phyloP scores from a whole-genome alignment of 2,329 filamentous ascomycete genomes.

The Orbilia javanica region DNA sequence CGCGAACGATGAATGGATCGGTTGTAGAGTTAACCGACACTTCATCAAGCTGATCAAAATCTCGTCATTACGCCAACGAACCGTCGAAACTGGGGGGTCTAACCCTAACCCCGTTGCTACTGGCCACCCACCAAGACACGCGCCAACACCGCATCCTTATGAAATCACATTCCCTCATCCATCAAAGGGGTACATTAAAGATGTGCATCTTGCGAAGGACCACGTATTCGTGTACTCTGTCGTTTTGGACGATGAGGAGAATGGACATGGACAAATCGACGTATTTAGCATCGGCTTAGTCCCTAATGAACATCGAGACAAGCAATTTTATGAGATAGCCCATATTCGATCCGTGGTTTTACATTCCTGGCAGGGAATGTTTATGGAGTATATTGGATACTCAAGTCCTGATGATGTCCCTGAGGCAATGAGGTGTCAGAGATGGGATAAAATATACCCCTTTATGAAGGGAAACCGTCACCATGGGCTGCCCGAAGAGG shows the following conservation, averaged over 20 bases:
- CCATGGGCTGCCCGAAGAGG: slow-evolving; percentile 53
- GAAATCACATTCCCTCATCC: slow-evolving; percentile 52
- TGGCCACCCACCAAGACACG: neutral
- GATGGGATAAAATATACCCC: slow-evolving; percentile 58
- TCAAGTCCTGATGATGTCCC: slow-evolving; percentile 28
- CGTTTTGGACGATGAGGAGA: slow-evolving; percentile 29
- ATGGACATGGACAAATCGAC: slow-evolving; percentile 44
- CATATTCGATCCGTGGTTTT: slow-evolving; percentile 45
- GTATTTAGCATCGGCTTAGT: slow-evolving; percentile 54
- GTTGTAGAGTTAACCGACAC: slow-evolving; percentile 46
- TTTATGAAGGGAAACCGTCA: slow-evolving; percentile 47
- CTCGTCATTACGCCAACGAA: slow-evolving; percentile 27
- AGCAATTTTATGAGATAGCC: slow-evolving; percentile 49
- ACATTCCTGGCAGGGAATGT: slow-evolving; percentile 54
- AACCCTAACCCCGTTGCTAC: neutral
- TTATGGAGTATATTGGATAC: slow-evolving; percentile 56
- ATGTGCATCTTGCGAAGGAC: slow-evolving; percentile 52
- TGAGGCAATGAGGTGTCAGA: slow-evolving; percentile 46
- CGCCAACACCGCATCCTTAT: slow-evolving; percentile 35
- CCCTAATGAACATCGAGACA: slow-evolving; percentile 42
- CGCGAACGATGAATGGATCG: slow-evolving; percentile 58
- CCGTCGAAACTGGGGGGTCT: slow-evolving; percentile 3
- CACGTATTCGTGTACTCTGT: slow-evolving; percentile 54
- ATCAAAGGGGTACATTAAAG: slow-evolving; percentile 50
- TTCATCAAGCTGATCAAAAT: slow-evolving; percentile 53